These are phyloP conservation scores for Paxillus involutus DNA, from an alignment of 768 basidiomycete species.

Conservation along the genomic window DNA sequence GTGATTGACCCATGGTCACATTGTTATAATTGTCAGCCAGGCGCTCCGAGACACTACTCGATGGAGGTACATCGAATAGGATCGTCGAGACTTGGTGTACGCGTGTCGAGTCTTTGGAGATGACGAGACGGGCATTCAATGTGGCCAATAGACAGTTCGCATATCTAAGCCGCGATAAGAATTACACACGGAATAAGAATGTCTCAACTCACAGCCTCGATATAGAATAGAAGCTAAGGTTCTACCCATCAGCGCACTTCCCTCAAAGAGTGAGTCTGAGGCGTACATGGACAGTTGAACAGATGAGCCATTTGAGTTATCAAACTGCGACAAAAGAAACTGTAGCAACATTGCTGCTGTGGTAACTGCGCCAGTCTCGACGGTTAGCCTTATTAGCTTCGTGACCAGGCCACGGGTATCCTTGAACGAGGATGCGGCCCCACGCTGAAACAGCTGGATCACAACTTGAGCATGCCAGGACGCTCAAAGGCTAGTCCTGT, in stretches of 20 bases:
- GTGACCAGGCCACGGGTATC: background rate
- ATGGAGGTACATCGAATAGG: background rate
- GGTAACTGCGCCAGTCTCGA: constrained; percentile 2
- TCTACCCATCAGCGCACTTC: background rate
- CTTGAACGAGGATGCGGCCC: background rate
- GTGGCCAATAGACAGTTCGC: constrained; percentile 15
- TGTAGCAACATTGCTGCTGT: background rate
- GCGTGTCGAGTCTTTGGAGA: background rate
- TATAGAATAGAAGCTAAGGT: background rate
- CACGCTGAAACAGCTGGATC: background rate
- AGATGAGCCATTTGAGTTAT: background rate
- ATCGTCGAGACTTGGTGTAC: background rate
- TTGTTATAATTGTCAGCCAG: background rate
- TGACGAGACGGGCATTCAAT: constrained; percentile 1
- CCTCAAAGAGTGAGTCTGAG: too few species aligned
- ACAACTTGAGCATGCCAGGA: background rate
- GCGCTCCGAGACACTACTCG: background rate
- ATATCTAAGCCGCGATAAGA: background rate
- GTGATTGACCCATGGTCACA: too few species aligned
- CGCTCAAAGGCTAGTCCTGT: too few species aligned
- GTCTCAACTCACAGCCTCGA: background rate
- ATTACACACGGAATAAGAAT: too few species aligned
- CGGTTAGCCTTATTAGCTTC: background rate
- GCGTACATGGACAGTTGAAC: too few species aligned
- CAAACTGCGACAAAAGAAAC: background rate